Conservation (phyloP, 108 stramenopile genomes). For the Fragilaria crotonensis region DNA sequence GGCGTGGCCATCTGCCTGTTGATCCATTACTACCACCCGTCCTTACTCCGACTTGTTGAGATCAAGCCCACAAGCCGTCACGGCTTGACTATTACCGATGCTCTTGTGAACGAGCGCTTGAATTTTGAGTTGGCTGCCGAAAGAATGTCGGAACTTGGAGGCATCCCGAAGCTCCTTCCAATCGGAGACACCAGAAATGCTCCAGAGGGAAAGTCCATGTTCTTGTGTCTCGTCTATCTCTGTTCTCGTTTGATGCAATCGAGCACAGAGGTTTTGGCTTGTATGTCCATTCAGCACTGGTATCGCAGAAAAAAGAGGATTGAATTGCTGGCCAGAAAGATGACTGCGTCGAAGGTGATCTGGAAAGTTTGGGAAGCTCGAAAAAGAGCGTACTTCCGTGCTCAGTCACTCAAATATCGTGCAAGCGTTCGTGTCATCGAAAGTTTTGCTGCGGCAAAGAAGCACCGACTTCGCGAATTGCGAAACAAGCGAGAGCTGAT, state of each 20-base stretch:
- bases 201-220: slow-evolving; percentile 75
- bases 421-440: slow-evolving; percentile 47
- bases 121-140: slow-evolving; percentile 55
- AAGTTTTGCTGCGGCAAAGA: slow-evolving; percentile 13
- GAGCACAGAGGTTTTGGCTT: slow-evolving; percentile 63
- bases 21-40: slow-evolving; percentile 88
- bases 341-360: slow-evolving; percentile 31
- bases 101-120: slow-evolving; percentile 44
- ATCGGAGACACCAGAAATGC: slow-evolving; percentile 48
- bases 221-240: slow-evolving; percentile 74
- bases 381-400: slow-evolving; percentile 25
- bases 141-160: slow-evolving; percentile 67
- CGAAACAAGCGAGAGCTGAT: background rate
- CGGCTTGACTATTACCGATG: slow-evolving; percentile 11
- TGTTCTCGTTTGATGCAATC: slow-evolving; percentile 86
- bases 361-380: slow-evolving; percentile 30
- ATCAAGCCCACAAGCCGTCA: slow-evolving; percentile 39
- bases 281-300: slow-evolving; percentile 45
- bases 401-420: slow-evolving; percentile 23
- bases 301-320: slow-evolving; percentile 24
- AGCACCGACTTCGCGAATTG: background rate
- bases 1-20: slow-evolving; percentile 81
- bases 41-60: slow-evolving; percentile 37
- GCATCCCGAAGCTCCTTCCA: slow-evolving; percentile 79
- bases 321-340: slow-evolving; percentile 18